Evolutionary conservation across 2,329 filamentous ascomycete species (phyloP), one percentile per base, ranked within the genome.

Genomic region (Xylariaceae sp.): DNA sequence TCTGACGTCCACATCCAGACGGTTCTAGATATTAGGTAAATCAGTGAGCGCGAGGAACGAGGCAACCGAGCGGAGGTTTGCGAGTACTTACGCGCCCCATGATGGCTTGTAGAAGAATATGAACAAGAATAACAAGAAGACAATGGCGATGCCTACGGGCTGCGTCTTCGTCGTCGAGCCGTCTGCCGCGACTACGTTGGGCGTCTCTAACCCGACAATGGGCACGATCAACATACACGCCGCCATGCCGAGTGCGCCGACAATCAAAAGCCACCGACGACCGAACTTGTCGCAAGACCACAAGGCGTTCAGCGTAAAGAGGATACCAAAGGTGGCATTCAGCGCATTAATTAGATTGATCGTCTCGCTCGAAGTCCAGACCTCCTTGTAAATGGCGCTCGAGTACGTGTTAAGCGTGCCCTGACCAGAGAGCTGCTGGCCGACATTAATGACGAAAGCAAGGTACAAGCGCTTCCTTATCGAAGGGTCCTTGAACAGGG

Each of bases 261-360:
- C 75, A 53, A 89, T 84, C 64, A 89, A 78, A 55, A 89, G 73
- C 74, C 85, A 84, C 63, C 85, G 85, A 50, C 86, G 79, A 39
- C 86, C 86, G 61, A 85, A 88, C 48, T 85, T 79, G 68, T 89
- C 86, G 35, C 87, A 83, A 3, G 84, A 87, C 85, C 86, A 89
- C 39, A 84, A 80, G 11, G 86, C 85, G 61, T 88, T 88, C 44
- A 88, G 74, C 0, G 86, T 89, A 71, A 89, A 89, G 27, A 88
- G 57, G 59, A 89, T 89, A 54, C 84, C 84, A 61, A 84, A 86
- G 4, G 85, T 89, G 41, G 85, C 85, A 67, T 88, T 89, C 51
- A 89, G 74, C 3, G 86, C 86, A 67, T 89, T 89, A 75, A 89
- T 89, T 34, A 89, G 75, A 59, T 84, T 83, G 67, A 88, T 87